Base-by-base conservation (phyloP, 306 rosid genomes). In the Malus sieversii region DNA sequence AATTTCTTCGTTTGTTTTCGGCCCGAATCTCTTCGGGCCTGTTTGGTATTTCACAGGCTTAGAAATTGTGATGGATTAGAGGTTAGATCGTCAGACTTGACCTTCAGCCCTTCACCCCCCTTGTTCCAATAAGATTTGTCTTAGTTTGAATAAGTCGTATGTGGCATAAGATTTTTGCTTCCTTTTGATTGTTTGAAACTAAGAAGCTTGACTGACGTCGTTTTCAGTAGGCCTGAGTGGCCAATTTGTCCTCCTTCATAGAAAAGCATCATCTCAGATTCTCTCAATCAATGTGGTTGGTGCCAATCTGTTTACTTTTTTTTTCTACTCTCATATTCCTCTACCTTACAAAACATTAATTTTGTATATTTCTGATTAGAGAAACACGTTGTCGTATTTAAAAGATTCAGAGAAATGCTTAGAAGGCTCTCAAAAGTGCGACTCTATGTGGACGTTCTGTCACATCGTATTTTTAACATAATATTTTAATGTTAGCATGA, bases 361-460 rank as follows among this genome's bases (percentile, higher is more conserved):
- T 42, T 42, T 42, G 12, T 42, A 42, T 42, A 2, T 42, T 42
- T 42, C 12, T 42, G 12, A 9, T 42, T 42, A 9, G 45, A 38
- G 2, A 1, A 35, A 35, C 6, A 6, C 2, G 40, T 35, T 35
- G 40, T 6, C 38, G 38, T 35, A 35, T 35, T 35, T 35, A 35
- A 35, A 35, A 6, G 40, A 35, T 35, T 35, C 0, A 35, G 40
- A 1, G 40, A 35, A 0, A 35, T 35, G 8, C 40, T 35, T 6
- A 6, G 8, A 0, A 35, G 40, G 1, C 2, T 38, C 9, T 35
- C 2, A 38, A 38, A 38, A 38, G 10, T 38, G 2, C 2, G 2
- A 38, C 9, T 7, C 8, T 35, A 0, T 38, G 0, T 38, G 0
- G 0, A 38, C 0, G 42, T 7, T 38, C 0, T 38, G 10, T 0